Base-by-base conservation (phyloP, 441 rosid species). In the Syzygium syzygioides region DNA sequence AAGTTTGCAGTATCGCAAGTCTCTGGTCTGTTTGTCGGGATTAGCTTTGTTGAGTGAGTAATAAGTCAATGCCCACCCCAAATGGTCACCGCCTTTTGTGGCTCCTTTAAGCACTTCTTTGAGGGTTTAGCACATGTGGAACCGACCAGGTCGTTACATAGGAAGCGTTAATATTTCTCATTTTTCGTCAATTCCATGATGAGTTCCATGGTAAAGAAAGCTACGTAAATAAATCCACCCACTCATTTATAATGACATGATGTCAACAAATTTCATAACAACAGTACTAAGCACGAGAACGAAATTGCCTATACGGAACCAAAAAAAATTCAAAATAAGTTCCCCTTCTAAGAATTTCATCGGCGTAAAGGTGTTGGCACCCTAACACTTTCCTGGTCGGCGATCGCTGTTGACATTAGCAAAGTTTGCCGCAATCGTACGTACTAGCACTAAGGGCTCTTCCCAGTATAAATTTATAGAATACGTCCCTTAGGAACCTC, bases 401-500 rank as follows among this genome's bases (percentile, higher is more conserved):
- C 79, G 4, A 34, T 68, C 28, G 80, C 48, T 68, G 50, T 68
- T 34, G 80, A 34, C 50, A 68, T 19, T 34, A 68, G 80, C 80
- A 34, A 68, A 68, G 80, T 41, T 68, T 68, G 14, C 80, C 80
- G 80, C 80, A 68, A 41, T 68, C 80, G 80, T 68, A 68, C 50
- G 48, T 34, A 34, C 80, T 68, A 5, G 80, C 80, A 34, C 80
- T 68, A 20, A 68, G 20, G 14, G 50, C 80, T 68, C 48, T 68
- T 68, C 50, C 80, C 80, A 68, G 48, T 10, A 68, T 6, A 20
- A 79, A 68, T 55, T 45, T 87, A 52, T 91, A 94, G 25, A 90
- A 93, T 3, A 91, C 28, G 5, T 90, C 89, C 56, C 94, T 93
- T 34, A 92, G 55, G 53, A 90, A 90, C 79, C 56, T 89, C 90